phyloP scores from a whole-genome alignment of 441 rosid species.

The Omphalea diandra region DNA sequence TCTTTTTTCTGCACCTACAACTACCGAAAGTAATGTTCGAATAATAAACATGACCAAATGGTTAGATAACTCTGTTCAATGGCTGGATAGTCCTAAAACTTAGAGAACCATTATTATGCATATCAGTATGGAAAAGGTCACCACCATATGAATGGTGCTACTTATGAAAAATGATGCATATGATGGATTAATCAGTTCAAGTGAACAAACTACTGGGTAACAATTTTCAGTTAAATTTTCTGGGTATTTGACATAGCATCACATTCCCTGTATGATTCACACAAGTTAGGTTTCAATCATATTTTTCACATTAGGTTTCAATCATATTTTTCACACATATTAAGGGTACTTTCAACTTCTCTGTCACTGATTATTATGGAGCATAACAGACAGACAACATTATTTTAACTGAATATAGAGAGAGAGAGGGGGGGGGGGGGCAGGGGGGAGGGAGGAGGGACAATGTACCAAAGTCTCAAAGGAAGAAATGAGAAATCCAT shows the following conservation, averaged over 20 bases:
- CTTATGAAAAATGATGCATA: background rate
- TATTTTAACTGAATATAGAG: too few species aligned
- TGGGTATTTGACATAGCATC: background rate
- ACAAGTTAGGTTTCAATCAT: too few species aligned
- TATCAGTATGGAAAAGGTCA: too few species aligned
- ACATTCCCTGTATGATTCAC: too few species aligned
- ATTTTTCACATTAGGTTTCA: background rate
- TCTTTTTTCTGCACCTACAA: too few species aligned
- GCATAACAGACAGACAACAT: background rate
- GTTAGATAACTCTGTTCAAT: background rate
- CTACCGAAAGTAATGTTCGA: too few species aligned
- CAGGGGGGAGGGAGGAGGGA: background rate
- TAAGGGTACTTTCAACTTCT: background rate
- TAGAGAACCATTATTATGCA: too few species aligned
- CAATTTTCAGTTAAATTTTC: background rate
- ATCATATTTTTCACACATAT: background rate
- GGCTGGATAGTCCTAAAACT: background rate
- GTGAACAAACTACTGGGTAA: background rate
- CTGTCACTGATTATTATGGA: too few species aligned
- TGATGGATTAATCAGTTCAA: background rate
- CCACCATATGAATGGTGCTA: background rate
- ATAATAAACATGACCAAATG: too few species aligned
- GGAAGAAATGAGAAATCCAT: constrained; percentile 25
- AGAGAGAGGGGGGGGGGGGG: too few species aligned
- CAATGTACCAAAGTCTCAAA: constrained; percentile 8